phyloP scores from a whole-genome alignment of 163 green algal species.

The Coccomyxa subellipsoidea region DNA sequence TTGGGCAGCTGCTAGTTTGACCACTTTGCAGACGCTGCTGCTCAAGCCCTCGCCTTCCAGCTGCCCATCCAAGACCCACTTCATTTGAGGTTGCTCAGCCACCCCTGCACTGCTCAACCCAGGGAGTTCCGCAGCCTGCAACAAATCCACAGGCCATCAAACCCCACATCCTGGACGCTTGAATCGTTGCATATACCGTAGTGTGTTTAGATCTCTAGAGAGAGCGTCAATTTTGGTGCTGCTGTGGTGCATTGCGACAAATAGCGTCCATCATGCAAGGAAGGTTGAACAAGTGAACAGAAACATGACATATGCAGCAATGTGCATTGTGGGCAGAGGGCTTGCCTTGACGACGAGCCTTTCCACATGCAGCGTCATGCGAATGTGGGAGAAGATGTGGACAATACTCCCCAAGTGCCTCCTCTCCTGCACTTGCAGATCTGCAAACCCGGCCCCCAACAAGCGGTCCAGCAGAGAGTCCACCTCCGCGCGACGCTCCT shows the following conservation, averaged over 20 bases:
- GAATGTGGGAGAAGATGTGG: constrained; percentile 82
- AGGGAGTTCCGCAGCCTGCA: neutral
- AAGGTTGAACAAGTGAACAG: too few relatives aligned
- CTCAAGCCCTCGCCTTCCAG: constrained; percentile 39
- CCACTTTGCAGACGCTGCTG: constrained; percentile 55
- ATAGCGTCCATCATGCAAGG: too few relatives aligned
- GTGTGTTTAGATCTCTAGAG: too few relatives aligned
- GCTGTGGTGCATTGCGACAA: neutral
- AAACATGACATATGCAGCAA: neutral
- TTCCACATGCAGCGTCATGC: constrained; percentile 61
- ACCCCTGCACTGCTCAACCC: neutral
- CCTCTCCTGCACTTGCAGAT: constrained; percentile 32
- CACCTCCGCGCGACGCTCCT: constrained; percentile 15
- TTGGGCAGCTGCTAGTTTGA: constrained; percentile 17
- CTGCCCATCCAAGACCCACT: constrained; percentile 40
- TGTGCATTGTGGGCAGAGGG: neutral
- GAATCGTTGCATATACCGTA: too few relatives aligned
- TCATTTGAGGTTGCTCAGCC: constrained; percentile 12
- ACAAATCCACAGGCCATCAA: neutral
- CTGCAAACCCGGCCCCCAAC: neutral
- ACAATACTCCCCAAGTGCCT: constrained; percentile 50
- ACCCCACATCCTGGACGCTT: too few relatives aligned
- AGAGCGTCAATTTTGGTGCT: too few relatives aligned
- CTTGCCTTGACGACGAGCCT: constrained; percentile 32
- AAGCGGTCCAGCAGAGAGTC: constrained; percentile 30